These are phyloP conservation scores for Triticum aestivum DNA, from an alignment of 176 grass and related monocot species.

Conservation along the genomic window IWGSC_CS_RefSeq_v2.1 NC_057799.1:69672152-69672651, in stretches of 20 bases:
- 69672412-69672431: slow-evolving; percentile 14
- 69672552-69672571: background rate
- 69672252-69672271: slow-evolving; percentile 65
- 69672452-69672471: slow-evolving; percentile 6
- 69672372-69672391: slow-evolving; percentile 46
- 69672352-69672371: slow-evolving; percentile 38
- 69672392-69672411: slow-evolving; percentile 22
- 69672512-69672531: background rate
- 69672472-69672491: background rate
- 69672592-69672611: slow-evolving; percentile 2
- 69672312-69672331: slow-evolving; percentile 20
- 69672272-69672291: slow-evolving; percentile 46
- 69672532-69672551: background rate
- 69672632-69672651: slow-evolving; percentile 5
- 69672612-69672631: background rate
- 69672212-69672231: slow-evolving; percentile 44
- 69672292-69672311: slow-evolving; percentile 47
- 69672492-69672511: background rate
- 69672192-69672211: slow-evolving; percentile 42
- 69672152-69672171: slow-evolving; percentile 56
- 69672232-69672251: slow-evolving; percentile 54
- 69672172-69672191: slow-evolving; percentile 62
- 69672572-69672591: background rate
- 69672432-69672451: slow-evolving; percentile 7
- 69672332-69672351: slow-evolving; percentile 30